Evolutionary conservation across 345 rosid species (phyloP).

Genomic region (Aquilaria yunnanensis): DNA sequence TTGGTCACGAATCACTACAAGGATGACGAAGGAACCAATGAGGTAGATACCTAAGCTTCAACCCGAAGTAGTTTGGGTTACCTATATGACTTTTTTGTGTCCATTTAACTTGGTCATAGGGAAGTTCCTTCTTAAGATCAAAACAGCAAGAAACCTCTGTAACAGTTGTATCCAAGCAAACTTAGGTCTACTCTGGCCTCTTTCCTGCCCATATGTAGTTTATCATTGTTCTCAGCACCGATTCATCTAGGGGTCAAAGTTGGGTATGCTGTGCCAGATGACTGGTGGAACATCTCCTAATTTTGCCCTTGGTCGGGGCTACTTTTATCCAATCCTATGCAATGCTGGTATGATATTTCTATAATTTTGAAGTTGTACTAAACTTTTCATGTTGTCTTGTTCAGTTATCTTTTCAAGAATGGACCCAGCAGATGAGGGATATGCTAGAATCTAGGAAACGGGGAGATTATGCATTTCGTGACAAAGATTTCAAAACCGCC

Average conservation of each 20-base stretch:
- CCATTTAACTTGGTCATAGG: too few species aligned
- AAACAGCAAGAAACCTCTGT: too few species aligned
- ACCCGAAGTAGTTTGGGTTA: background rate
- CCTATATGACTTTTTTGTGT: too few species aligned
- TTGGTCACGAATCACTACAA: slow-evolving; percentile 78
- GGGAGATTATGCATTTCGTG: slow-evolving; percentile 91
- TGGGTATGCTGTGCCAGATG: too few species aligned
- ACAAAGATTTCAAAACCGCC: slow-evolving; percentile 92
- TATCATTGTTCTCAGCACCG: too few species aligned
- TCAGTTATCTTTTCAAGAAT: slow-evolving; percentile 95
- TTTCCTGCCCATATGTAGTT: too few species aligned
- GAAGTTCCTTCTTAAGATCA: too few species aligned
- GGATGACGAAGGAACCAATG: slow-evolving; percentile 94
- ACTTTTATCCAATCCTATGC: background rate
- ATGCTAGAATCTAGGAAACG: slow-evolving; percentile 90
- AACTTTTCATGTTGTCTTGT: slow-evolving; percentile 11
- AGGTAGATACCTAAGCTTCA: slow-evolving; percentile 32
- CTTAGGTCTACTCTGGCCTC: too few species aligned
- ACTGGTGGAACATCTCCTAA: background rate
- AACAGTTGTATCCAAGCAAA: too few species aligned
- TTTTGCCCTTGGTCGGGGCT: background rate
- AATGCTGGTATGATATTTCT: slow-evolving; percentile 14
- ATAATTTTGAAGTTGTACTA: background rate
- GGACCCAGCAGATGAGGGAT: slow-evolving; percentile 98
- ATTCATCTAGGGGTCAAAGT: too few species aligned